Percentiles rank a stretch among this genome's conserved stretches.
These are phyloP conservation scores for Agaricus blazei DNA, from an alignment of 768 basidiomycete genomes.

Conservation along the genomic window DNA sequence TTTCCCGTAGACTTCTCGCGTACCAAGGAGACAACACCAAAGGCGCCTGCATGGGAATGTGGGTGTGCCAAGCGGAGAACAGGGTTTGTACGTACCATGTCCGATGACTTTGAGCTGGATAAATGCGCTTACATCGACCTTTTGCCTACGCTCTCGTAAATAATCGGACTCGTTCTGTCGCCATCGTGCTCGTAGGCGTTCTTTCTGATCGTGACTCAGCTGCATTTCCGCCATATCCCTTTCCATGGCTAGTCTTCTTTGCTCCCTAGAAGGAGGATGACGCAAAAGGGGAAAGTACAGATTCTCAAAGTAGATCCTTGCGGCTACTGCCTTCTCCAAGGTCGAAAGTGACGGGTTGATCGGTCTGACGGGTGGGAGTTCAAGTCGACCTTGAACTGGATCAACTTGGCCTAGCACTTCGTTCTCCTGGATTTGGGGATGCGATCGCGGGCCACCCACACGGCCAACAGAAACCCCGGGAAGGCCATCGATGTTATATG, in stretches of 20 bases:
- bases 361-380: constrained; percentile 35
- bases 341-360: constrained; percentile 88
- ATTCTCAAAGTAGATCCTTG: constrained; percentile 92
- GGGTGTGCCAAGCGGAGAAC: constrained; percentile 18
- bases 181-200: constrained; percentile 70
- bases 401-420: constrained; percentile 37
- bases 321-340: constrained; percentile 89
- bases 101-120: constrained; percentile 91
- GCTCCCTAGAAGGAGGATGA: constrained; percentile 80
- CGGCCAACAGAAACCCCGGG: constrained; percentile 55
- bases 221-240: constrained; percentile 75
- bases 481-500: constrained; percentile 42
- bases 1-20: constrained; percentile 73
- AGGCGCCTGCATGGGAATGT: constrained; percentile 59
- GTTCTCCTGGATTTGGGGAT: constrained; percentile 62
- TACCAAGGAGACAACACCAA: constrained; percentile 94
- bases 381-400: constrained; percentile 25
- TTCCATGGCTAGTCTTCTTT: constrained; percentile 83
- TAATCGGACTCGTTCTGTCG: constrained; percentile 86
- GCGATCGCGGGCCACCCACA: constrained; percentile 57
- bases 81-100: constrained; percentile 54
- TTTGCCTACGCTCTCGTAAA: constrained; percentile 76
- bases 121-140: constrained; percentile 83
- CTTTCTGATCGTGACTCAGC: constrained; percentile 66
- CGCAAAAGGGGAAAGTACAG: constrained; percentile 83